Percentiles rank a stretch among this genome's conserved stretches.
Conservation (phyloP, 2,329 filamentous ascomycete genomes). For the Pyricularia grisea region DNA sequence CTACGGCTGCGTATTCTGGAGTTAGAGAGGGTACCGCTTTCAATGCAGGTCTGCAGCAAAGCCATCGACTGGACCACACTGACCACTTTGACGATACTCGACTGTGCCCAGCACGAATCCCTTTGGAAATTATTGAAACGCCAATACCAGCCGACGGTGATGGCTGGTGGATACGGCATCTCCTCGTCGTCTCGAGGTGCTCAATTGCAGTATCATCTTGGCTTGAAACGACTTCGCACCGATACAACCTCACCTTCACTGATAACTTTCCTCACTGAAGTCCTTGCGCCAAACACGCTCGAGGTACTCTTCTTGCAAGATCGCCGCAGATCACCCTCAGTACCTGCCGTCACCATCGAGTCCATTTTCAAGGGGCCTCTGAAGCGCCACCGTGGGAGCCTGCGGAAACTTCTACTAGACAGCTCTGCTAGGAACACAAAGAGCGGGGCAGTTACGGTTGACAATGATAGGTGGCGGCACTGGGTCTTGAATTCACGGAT, state of each 20-base stretch:
- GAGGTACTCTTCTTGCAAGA: constrained; percentile 74
- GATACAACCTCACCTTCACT: constrained; percentile 61
- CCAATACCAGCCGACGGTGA: constrained; percentile 41
- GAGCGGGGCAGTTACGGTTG: constrained; percentile 15
- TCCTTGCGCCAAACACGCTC: constrained; percentile 68
- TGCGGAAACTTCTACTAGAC: constrained; percentile 67
- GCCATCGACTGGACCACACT: constrained; percentile 68
- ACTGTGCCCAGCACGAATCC: constrained; percentile 63
- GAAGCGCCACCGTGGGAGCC: constrained; percentile 58
- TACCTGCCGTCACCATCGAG: constrained; percentile 52
- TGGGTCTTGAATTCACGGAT: constrained; percentile 67
- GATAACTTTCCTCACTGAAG: constrained; percentile 67
- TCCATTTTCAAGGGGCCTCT: constrained; percentile 62
- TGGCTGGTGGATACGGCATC: constrained; percentile 16
- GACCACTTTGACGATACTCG: constrained; percentile 63
- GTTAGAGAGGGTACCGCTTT: constrained; percentile 66
- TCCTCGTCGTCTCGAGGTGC: constrained; percentile 16
- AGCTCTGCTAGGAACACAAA: constrained; percentile 50
- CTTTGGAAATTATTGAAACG: constrained; percentile 65
- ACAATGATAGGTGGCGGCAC: constrained; percentile 46
- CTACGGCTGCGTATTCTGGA: constrained; percentile 64
- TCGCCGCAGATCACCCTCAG: constrained; percentile 34
- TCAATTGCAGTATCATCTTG: constrained; percentile 48
- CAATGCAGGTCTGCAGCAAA: constrained; percentile 57
- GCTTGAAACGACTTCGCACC: constrained; percentile 65